Conservation (phyloP, 305 asterid genomes). For the Salvia sclarea region DNA sequence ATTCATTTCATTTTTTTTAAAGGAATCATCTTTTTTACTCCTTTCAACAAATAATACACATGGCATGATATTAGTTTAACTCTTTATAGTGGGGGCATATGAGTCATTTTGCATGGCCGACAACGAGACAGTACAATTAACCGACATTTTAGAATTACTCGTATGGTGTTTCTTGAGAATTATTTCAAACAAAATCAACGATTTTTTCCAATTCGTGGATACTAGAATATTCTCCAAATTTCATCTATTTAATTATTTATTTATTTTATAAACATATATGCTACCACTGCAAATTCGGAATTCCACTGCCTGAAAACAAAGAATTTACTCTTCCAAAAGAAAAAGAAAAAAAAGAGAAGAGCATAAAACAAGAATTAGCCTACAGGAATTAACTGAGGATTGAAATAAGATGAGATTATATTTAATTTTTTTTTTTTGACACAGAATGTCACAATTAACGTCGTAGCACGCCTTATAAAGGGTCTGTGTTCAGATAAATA, state of each 20-base stretch:
- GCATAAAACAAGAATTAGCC: neutral
- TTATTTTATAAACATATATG: neutral
- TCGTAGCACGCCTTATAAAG: conserved; percentile 10
- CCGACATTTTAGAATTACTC: no score
- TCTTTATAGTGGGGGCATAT: no score
- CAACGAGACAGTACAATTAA: no score
- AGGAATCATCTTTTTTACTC: no score
- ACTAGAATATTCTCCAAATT: neutral
- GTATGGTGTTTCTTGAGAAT: no score
- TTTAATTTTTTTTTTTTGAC: no score
- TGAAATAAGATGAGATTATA: neutral
- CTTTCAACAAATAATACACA: no score
- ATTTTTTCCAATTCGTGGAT: neutral
- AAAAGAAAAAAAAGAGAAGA: no score
- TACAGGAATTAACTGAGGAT: neutral
- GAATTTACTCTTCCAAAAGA: neutral
- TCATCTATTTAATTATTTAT: no score
- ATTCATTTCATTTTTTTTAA: no score
- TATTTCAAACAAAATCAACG: neutral
- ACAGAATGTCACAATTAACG: neutral
- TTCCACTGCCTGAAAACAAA: conserved; percentile 3
- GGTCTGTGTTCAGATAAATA: conserved; percentile 14
- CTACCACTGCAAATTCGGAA: neutral
- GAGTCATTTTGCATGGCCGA: no score
- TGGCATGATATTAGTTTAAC: no score